phyloP scores from a whole-genome alignment of 148 eudicot genomes.

The Vaccinium darrowii region DNA sequence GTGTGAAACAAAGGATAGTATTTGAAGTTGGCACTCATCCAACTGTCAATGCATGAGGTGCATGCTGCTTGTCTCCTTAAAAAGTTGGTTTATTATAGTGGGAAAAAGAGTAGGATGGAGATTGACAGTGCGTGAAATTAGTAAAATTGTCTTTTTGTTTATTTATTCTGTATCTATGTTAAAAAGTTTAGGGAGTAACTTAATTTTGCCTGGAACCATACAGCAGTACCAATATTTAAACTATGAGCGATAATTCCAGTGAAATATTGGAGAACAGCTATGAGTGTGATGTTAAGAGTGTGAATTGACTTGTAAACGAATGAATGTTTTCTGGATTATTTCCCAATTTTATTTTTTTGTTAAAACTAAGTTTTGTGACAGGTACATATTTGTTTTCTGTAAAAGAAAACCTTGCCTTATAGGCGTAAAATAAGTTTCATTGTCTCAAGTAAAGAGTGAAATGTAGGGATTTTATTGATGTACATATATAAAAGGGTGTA shows the following conservation, averaged over 20 bases:
- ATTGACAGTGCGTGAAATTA: neutral
- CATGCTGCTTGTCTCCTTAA: neutral
- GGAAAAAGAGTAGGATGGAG: constrained; percentile 1
- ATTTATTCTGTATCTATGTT: neutral
- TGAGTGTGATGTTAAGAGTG: neutral
- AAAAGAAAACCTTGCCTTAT: neutral
- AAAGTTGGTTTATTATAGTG: neutral
- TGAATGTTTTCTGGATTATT: neutral
- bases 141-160: neutral
- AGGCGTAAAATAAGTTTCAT: neutral
- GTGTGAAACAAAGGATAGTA: neutral
- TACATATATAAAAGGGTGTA: too few species aligned
- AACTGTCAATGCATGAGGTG: neutral
- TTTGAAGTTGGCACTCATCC: neutral
- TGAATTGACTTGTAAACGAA: neutral
- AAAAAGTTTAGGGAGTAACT: too few species aligned
- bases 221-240: too few species aligned
- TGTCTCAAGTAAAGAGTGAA: too few species aligned
- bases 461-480: too few species aligned
- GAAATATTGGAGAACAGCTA: neutral
- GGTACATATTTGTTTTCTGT: too few species aligned
- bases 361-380: too few species aligned
- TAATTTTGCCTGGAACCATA: too few species aligned
- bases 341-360: too few species aligned
- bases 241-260: neutral